Base-by-base conservation (phyloP, 192 early-diverging fungal species). In the Fimicolochytrium jonesii region DNA sequence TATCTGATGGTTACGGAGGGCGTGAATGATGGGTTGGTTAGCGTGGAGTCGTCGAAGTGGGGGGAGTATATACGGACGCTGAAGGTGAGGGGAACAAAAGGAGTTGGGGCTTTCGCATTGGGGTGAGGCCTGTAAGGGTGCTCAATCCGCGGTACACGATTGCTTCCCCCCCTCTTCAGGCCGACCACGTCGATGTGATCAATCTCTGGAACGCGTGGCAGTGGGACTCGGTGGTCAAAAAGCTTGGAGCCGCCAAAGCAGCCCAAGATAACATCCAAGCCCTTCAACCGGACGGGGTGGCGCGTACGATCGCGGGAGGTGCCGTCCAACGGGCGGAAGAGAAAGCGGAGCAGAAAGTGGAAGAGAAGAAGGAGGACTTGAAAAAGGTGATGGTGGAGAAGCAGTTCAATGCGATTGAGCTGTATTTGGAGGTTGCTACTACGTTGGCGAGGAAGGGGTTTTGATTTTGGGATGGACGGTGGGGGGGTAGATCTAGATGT, bases 1-100 rank as follows among this genome's bases (percentile, higher is more conserved):
- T 74, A 90, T 26, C 85, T 94, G 43, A 74, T 76, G 39, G 72
- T 73, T 11, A 75, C 78, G 20, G 92, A 92, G 56, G 92, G 90
- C 5, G 77, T 79, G 0, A 94, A 94, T 64, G 92, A 94, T 72
- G 92, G 92, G 5, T 69, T 94, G 59, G 92, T 94, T 17, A 89
- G 87, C 36, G 61, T 88, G 3, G 64, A 75, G 20, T 90, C 87
- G 62, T 86, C 90, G 11, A 73, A 74, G 60, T 94, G 89, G 92
- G 92, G 92, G 9, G 62, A 79, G 44, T 91, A 91, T 48, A 61
- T 90, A 13, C 79, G 84, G 54, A 91, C 89, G 18, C 75, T 92
- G 10, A n/a, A n/a, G n/a, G n/a, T n/a, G n/a, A n/a, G n/a, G n/a
- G n/a, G n/a, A n/a, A n/a, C n/a, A n/a, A n/a, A n/a, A n/a, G n/a